Evolutionary conservation across 176 grass and related monocot species (phyloP).

Genomic region (Oryza australiensis): DNA sequence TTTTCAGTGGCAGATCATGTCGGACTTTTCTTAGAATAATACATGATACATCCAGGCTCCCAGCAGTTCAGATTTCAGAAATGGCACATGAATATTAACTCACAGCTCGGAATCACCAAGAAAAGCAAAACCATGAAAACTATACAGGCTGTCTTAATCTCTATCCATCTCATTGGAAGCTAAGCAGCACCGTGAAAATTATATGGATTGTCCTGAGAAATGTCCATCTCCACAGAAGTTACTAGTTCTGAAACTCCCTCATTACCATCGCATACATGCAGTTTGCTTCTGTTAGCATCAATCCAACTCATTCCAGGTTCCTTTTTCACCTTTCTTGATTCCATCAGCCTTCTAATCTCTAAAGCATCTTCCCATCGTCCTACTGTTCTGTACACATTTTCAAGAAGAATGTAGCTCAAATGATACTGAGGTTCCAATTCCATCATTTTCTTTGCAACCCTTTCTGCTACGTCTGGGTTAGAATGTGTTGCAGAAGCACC

Average conservation of each 20-base stretch:
- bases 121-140: constrained; percentile 11
- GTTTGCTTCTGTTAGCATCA: constrained; percentile 46
- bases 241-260: constrained; percentile 9
- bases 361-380: constrained; percentile 73
- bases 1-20: constrained; percentile 29
- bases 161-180: background rate
- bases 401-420: constrained; percentile 85
- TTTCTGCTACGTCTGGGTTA: constrained; percentile 57
- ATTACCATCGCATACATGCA: constrained; percentile 7
- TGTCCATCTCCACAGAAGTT: constrained; percentile 11
- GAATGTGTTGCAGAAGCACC: constrained; percentile 69
- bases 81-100: constrained; percentile 35
- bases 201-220: constrained; percentile 24
- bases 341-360: constrained; percentile 72
- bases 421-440: constrained; percentile 67
- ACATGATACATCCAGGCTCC: constrained; percentile 1
- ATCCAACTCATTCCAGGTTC: constrained; percentile 67
- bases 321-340: constrained; percentile 63
- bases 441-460: constrained; percentile 85
- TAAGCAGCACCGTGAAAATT: constrained; percentile 19
- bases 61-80: background rate
- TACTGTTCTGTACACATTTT: constrained; percentile 81
- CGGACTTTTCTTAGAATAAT: constrained; percentile 9
- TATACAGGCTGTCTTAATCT: constrained; percentile 25
- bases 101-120: constrained; percentile 17